Percentiles rank a stretch among this genome's conserved stretches.
These are phyloP conservation scores for Populus ilicifolia DNA, from an alignment of 345 rosid genomes.

Conservation along the genomic window DNA sequence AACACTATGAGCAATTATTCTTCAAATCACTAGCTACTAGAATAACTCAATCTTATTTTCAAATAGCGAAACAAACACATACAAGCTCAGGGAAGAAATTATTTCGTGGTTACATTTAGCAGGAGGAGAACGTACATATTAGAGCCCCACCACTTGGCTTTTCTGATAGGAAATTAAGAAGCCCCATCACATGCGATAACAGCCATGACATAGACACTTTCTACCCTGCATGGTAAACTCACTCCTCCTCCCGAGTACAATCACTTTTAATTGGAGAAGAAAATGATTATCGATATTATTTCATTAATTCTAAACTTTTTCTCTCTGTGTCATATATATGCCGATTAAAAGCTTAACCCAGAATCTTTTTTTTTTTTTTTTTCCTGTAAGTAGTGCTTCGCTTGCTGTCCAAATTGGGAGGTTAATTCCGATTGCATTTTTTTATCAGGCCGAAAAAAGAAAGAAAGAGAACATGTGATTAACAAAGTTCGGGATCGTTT, in stretches of 20 bases:
- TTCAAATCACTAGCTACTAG: background rate
- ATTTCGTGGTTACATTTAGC: too few relatives aligned
- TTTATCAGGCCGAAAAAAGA: too few relatives aligned
- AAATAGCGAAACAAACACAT: background rate
- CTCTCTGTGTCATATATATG: background rate
- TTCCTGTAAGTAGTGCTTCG: background rate
- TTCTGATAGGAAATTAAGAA: background rate
- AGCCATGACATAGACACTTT: slow-evolving; percentile 7
- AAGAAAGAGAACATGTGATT: background rate
- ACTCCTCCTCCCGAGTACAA: background rate
- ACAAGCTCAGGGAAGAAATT: background rate
- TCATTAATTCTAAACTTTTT: too few relatives aligned
- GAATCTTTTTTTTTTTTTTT: too few relatives aligned
- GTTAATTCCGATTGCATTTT: background rate
- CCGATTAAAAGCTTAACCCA: background rate
- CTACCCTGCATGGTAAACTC: background rate
- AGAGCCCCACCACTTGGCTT: background rate
- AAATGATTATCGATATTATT: too few relatives aligned
- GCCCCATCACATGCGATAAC: slow-evolving; percentile 4
- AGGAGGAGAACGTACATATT: background rate
- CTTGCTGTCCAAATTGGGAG: background rate
- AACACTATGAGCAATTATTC: background rate
- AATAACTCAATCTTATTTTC: background rate
- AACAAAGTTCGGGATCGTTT: background rate
- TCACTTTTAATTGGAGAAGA: too few relatives aligned